Base-by-base conservation (phyloP, 2,329 filamentous ascomycete species). In the Pyrenochaeta sp. region DNA sequence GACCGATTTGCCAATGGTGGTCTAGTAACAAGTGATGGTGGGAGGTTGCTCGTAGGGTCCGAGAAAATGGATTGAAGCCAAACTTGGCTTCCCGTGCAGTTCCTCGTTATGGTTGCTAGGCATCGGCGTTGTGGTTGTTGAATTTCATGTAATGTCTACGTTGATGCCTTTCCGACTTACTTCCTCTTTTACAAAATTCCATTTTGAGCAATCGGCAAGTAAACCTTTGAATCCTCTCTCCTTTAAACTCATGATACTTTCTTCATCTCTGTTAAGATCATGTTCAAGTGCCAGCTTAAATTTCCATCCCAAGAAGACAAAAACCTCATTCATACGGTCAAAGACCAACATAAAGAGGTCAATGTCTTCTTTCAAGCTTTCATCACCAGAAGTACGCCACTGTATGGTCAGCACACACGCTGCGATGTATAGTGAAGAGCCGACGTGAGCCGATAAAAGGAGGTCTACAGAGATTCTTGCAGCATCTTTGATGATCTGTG, bases 1-100 rank as follows among this genome's bases (percentile, higher is more conserved):
- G 78, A 80, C 66, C 45, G 60, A 31, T 78, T 75, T 61, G 68
- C 72, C 9, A 78, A 73, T 1, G 79, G 78, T 1, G 60, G 53
- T 10, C 49, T 69, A 23, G 57, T 77, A 7, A 61, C 63, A 9
- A 67, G 66, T 18, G 73, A 78, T 60, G 78, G 77, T 11, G 78
- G 78, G 6, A 69, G 64, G 39, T 47, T 77, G 47, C 51, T 70
- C 58, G 54, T 63, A 5, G 40, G 51, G 7, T 39, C 30, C 5
- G 18, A 47, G 42, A 4, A 30, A 30, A 23, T 21, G 37, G 37
- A 21, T n/a, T 41, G 39, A 41, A 15, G 11, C 3, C 10, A 12
- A 11, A 10, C 17, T 17, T 15, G 1, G 33, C 9, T 7, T 36
- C 2, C 33, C 4, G 33, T 36, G n/a, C n/a, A n/a, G 17, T 36